Percentiles rank a stretch among this genome's conserved stretches.
phyloP scores from a whole-genome alignment of 192 early-diverging fungal species.

The Coemansia sp. region DNA sequence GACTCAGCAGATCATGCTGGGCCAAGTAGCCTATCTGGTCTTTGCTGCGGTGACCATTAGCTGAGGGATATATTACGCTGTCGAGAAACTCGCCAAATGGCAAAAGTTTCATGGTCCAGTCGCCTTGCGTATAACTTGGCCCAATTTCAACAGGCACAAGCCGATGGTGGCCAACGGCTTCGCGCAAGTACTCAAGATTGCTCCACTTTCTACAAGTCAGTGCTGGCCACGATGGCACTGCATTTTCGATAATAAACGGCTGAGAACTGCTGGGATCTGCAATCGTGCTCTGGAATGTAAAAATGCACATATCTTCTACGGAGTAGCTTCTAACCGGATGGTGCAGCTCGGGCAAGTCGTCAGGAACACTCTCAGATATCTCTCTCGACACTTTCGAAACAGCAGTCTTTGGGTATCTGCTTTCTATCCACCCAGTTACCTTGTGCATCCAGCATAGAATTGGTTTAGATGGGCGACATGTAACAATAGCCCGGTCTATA shows the following conservation, averaged over 20 bases:
- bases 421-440: constrained; percentile 14
- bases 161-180: constrained; percentile 63
- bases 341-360: not conserved
- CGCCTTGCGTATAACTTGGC: constrained; percentile 69
- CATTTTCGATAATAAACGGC: constrained; percentile 35
- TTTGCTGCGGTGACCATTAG: not conserved
- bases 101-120: constrained; percentile 77
- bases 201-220: constrained; percentile 58
- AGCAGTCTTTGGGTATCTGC: not conserved
- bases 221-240: constrained; percentile 42
- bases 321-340: constrained; percentile 10
- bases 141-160: constrained; percentile 86
- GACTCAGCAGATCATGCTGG: constrained; percentile 81
- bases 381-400: not conserved
- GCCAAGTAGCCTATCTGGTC: constrained; percentile 68
- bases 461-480: constrained; percentile 7
- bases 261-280: not conserved
- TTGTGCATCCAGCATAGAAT: constrained; percentile 27
- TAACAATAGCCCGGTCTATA: constrained; percentile 24
- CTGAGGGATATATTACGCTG: constrained; percentile 9
- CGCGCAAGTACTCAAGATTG: constrained; percentile 60
- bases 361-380: not conserved
- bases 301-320: constrained; percentile 13
- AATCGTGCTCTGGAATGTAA: constrained; percentile 21
- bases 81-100: constrained; percentile 71